Conservation (phyloP, 2,329 filamentous ascomycete genomes). For the Exophiala sp. region DNA sequence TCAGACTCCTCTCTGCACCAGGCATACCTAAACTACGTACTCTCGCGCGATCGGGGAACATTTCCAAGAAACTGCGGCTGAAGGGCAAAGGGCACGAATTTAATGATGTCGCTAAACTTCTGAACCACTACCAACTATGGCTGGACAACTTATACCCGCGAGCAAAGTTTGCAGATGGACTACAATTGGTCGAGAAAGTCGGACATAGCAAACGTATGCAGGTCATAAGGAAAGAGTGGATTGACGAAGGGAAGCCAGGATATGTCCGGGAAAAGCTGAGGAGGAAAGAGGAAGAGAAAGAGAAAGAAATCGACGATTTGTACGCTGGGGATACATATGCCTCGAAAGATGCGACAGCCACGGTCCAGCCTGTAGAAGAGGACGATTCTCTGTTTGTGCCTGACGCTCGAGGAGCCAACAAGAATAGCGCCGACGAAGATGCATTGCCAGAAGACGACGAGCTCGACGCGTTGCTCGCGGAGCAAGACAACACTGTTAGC, state of each 20-base stretch:
- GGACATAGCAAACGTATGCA: conserved; percentile 80
- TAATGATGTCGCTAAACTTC: conserved; percentile 73
- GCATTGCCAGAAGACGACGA: conserved; percentile 21
- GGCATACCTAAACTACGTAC: conserved; percentile 78
- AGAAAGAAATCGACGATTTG: conserved; percentile 14
- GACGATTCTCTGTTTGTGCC: conserved; percentile 20
- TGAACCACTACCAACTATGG: conserved; percentile 94
- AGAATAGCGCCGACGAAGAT: not conserved
- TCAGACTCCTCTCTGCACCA: conserved; percentile 72
- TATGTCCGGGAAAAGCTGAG: conserved; percentile 16
- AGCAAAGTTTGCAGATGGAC: conserved; percentile 85
- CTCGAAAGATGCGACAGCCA: conserved; percentile 1
- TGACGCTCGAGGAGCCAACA: conserved; percentile 1
- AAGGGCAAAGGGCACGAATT: conserved; percentile 98
- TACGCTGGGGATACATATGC: conserved; percentile 1
- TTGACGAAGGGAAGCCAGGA: conserved; percentile 61
- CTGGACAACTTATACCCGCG: conserved; percentile 94
- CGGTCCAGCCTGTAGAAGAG: not conserved
- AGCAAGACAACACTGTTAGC: conserved; percentile 14
- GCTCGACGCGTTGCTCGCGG: conserved; percentile 23
- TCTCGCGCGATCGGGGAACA: conserved; percentile 21
- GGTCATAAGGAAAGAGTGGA: conserved; percentile 74
- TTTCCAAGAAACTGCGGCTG: conserved; percentile 43
- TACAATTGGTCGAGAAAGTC: conserved; percentile 86
- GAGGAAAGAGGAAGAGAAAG: conserved; percentile 11